Base-by-base conservation (phyloP, 192 early-diverging fungal genomes). In the Podila horticola region DNA sequence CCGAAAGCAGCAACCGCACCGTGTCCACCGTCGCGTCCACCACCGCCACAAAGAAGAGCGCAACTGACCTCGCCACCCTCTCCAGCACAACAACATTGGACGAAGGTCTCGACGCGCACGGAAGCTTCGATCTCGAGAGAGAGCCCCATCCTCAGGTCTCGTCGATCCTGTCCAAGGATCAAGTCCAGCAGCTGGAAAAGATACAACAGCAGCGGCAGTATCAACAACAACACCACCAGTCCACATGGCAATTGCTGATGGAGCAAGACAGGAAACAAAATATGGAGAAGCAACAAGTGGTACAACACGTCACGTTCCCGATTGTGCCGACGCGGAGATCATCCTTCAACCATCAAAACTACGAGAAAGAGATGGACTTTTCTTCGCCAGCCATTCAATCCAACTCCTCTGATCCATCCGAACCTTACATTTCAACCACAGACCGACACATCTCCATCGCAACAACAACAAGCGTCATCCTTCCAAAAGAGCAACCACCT, bases 61-160 rank as follows among this genome's bases (percentile, higher is more conserved):
- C 12, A 17, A 58, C 74, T 2, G 66, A 64, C 15, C 55, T 66
- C 1, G 60, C 74, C 30, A 49, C 66, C 13, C 17, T 75, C 1
- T 75, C 74, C 3, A 38, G 66, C 10, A 36, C 66, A 30, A 69
- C 67, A 2, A 75, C 74, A 24, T n/a, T 75, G 41, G 66, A 74
- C 45, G 41, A 45, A 45, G 72, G 58, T 22, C 13, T 41, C 13
- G 58, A 15, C 0, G 57, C 49, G 28, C 6, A 41, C 5, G 64
- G 58, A 2, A 55, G 22, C 19, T 13, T 28, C 9, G 48, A 48
- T 8, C 36, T 58, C 19, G 63, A 76, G 3, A 15, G 3, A 3
- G 24, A 28, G 11, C 12, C 38, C 6, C 30, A 30, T 10, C 66
- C 62, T 30, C 38, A 52, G 22, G 41, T 11, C 9, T 5, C 34